A percentile compares a stretch with the other conserved stretches of the same genome.
Conservation (phyloP, 768 basidiomycete genomes). For the Lyophyllum atratum region DNA sequence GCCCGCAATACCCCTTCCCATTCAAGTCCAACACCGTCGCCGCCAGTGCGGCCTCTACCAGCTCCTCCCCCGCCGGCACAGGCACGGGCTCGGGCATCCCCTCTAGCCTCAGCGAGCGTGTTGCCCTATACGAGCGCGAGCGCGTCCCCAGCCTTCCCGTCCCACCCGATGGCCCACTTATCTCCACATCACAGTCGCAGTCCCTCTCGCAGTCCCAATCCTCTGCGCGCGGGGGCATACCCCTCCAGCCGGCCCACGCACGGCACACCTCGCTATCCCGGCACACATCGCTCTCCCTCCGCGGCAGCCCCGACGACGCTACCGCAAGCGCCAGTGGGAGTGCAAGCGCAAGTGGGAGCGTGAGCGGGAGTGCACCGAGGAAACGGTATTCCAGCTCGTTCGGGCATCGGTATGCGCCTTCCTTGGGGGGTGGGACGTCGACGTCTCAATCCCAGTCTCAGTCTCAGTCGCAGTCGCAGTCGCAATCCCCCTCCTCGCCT, state of each 20-base stretch:
- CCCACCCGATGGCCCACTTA: background rate
- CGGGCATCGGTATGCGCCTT: constrained; percentile 64
- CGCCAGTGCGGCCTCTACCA: constrained; percentile 11
- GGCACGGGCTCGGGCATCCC: constrained; percentile 4
- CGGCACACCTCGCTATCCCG: constrained; percentile 6
- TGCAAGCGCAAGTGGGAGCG: constrained; percentile 1
- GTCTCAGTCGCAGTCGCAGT: constrained; percentile 38
- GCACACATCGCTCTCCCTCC: background rate
- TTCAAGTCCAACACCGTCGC: constrained; percentile 32
- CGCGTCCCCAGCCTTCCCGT: constrained; percentile 9
- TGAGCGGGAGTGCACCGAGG: constrained; percentile 22
- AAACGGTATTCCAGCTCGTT: constrained; percentile 82
- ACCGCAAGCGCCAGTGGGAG: constrained; percentile 1
- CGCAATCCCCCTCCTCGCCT: constrained; percentile 9
- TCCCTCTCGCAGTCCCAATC: background rate
- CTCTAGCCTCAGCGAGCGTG: constrained; percentile 7
- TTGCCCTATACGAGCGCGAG: constrained; percentile 14
- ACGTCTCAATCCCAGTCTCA: too few species aligned
- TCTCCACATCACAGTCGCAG: background rate
- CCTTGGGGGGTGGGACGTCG: too few species aligned
- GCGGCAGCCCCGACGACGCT: constrained; percentile 10
- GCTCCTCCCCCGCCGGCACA: constrained; percentile 1
- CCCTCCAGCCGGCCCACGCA: background rate
- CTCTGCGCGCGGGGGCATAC: background rate
- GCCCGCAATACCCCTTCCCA: constrained; percentile 22